Percentiles rank a stretch among this genome's conserved stretches.
Conservation (phyloP, 2,329 filamentous ascomycete species). For the Dothideomycetes sp. region DNA sequence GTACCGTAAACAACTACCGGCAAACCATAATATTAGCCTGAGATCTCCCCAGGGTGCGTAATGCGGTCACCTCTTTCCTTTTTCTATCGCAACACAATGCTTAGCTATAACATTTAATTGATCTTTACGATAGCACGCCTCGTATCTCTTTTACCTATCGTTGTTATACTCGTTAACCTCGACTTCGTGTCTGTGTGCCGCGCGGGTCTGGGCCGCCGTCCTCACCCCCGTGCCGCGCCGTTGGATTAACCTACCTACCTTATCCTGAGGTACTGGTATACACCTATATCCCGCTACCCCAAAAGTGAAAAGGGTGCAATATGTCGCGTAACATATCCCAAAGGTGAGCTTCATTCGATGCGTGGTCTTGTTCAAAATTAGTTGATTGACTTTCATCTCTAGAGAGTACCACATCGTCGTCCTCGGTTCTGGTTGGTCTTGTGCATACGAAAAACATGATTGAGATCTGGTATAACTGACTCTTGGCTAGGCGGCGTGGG, state of each 20-base stretch:
- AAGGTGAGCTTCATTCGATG: conserved; percentile 10
- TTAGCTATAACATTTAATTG: background rate
- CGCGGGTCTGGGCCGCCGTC: too few relatives aligned
- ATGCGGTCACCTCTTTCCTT: background rate
- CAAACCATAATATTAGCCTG: background rate
- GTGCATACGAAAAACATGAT: too few relatives aligned
- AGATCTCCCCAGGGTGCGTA: background rate
- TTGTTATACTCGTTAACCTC: too few relatives aligned
- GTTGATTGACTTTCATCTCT: background rate
- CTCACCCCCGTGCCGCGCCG: too few relatives aligned
- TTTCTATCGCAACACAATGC: background rate
- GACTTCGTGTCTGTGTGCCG: too few relatives aligned
- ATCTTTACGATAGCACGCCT: background rate
- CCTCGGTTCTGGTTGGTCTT: conserved; percentile 58
- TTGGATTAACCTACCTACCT: too few relatives aligned
- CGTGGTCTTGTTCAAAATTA: background rate
- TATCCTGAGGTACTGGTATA: too few relatives aligned
- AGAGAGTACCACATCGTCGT: conserved; percentile 75
- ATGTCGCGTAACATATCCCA: conserved; percentile 21
- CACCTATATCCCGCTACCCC: too few relatives aligned
- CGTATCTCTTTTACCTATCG: too few relatives aligned
- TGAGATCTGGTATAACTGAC: too few relatives aligned
- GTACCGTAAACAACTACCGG: background rate
- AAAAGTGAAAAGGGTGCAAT: too few relatives aligned
- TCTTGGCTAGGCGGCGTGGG: conserved; percentile 65